Evolutionary conservation across 2,329 filamentous ascomycete genomes (phyloP).

Genomic region (Trichoderma afroharzianum): DNA sequence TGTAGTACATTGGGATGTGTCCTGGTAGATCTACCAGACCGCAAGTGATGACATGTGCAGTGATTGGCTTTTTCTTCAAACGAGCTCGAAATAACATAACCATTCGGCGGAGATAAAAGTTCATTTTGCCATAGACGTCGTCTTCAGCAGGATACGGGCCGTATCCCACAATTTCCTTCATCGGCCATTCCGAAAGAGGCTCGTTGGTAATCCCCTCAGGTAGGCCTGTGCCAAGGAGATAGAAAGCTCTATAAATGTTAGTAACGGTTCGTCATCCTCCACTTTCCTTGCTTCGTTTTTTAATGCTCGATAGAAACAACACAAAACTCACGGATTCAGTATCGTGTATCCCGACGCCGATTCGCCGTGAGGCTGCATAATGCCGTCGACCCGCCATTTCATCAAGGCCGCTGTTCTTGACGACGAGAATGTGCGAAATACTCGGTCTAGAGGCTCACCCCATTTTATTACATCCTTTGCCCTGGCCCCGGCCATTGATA

Average conservation of each 20-base stretch:
- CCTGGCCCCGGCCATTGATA: constrained; percentile 9
- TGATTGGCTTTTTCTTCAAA: not conserved
- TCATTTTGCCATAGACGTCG: constrained; percentile 30
- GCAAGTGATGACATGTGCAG: not conserved
- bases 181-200: constrained; percentile 29
- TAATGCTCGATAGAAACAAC: too few relatives aligned
- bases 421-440: constrained; percentile 21
- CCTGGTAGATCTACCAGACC: not conserved
- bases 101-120: constrained; percentile 25
- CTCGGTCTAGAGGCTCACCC: not conserved
- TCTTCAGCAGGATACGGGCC: constrained; percentile 18
- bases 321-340: constrained; percentile 25
- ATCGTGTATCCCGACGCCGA: constrained; percentile 18
- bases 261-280: not conserved
- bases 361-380: constrained; percentile 25
- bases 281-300: not conserved
- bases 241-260: constrained; percentile 21
- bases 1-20: not conserved
- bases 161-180: constrained; percentile 24
- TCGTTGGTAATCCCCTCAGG: constrained; percentile 21
- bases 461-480: constrained; percentile 13
- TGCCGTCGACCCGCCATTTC: constrained; percentile 24
- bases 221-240: not conserved
- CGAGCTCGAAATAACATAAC: constrained; percentile 23
- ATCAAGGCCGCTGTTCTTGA: constrained; percentile 18